A percentile compares a stretch with the other conserved stretches of the same genome.
These are phyloP conservation scores for Clarireedia paspali DNA, from an alignment of 2,329 filamentous ascomycete genomes.

Conservation along the genomic window DNA sequence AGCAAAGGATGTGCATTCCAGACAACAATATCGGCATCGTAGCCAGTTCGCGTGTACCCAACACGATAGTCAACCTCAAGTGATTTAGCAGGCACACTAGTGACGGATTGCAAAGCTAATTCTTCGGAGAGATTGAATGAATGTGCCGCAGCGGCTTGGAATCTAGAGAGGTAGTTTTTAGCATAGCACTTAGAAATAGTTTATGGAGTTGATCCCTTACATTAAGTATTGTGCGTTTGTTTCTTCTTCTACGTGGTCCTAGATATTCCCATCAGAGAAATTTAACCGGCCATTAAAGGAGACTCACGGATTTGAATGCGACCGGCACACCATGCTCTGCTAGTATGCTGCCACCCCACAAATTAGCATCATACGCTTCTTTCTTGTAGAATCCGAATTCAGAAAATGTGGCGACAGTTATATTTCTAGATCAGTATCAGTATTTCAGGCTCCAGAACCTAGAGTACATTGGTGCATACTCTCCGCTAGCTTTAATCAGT, in stretches of 20 bases:
- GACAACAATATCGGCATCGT: constrained; percentile 43
- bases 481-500: constrained; percentile 32
- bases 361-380: constrained; percentile 35
- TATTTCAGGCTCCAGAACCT: neutral
- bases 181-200: neutral
- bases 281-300: neutral
- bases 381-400: constrained; percentile 36
- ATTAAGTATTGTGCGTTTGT: constrained; percentile 36
- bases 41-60: constrained; percentile 37
- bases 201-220: constrained; percentile 13
- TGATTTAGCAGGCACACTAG: constrained; percentile 38
- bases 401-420: constrained; percentile 37
- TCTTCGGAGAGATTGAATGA: constrained; percentile 35
- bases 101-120: constrained; percentile 37
- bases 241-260: constrained; percentile 31
- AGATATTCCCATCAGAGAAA: neutral
- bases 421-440: constrained; percentile 26
- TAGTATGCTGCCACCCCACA: constrained; percentile 35
- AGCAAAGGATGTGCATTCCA: constrained; percentile 42
- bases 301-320: constrained; percentile 35
- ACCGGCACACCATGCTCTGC: constrained; percentile 34
- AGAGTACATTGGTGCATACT: constrained; percentile 26
- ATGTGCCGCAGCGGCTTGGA: constrained; percentile 35
- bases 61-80: constrained; percentile 37
- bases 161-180: constrained; percentile 15